phyloP scores from a whole-genome alignment of 2,329 filamentous ascomycete genomes.

The Pestalotiopsis sp. region DNA sequence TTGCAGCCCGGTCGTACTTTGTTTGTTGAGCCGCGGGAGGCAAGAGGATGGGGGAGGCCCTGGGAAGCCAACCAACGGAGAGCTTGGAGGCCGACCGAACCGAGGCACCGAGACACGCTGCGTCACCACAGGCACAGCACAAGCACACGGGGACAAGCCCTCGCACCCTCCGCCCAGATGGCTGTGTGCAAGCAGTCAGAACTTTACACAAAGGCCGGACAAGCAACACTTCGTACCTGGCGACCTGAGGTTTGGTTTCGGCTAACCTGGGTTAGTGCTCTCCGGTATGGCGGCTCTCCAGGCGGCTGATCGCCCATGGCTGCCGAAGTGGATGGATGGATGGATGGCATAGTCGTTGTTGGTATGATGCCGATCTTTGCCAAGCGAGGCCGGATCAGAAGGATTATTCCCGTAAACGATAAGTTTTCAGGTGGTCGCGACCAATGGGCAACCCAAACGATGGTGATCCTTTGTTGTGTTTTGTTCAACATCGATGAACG shows the following conservation, averaged over 20 bases:
- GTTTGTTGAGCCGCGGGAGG: conserved; percentile 1
- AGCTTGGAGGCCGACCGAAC: not conserved
- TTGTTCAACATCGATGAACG: not conserved
- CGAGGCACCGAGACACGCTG: conserved; percentile 1
- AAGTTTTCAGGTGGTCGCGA: not conserved
- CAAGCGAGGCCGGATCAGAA: not conserved
- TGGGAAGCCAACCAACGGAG: not conserved
- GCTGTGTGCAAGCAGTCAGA: not conserved
- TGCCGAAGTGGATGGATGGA: not conserved
- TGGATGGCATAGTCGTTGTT: not conserved
- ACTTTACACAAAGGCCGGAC: not conserved
- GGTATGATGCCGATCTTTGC: not conserved
- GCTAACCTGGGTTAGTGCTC: not conserved
- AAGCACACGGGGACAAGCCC: not conserved
- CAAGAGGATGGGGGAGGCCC: not conserved
- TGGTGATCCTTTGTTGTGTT: not conserved
- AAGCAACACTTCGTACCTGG: not conserved
- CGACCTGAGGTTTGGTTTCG: not conserved
- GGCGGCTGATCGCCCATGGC: not conserved
- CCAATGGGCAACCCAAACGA: not conserved
- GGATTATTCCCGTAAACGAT: not conserved
- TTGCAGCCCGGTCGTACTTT: not conserved
- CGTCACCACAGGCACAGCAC: conserved; percentile 1
- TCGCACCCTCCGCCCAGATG: not conserved
- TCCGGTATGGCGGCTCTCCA: not conserved